Evolutionary conservation across 2,329 filamentous ascomycete species (phyloP).

Genomic region (Fusarium keratoplasticum): DNA sequence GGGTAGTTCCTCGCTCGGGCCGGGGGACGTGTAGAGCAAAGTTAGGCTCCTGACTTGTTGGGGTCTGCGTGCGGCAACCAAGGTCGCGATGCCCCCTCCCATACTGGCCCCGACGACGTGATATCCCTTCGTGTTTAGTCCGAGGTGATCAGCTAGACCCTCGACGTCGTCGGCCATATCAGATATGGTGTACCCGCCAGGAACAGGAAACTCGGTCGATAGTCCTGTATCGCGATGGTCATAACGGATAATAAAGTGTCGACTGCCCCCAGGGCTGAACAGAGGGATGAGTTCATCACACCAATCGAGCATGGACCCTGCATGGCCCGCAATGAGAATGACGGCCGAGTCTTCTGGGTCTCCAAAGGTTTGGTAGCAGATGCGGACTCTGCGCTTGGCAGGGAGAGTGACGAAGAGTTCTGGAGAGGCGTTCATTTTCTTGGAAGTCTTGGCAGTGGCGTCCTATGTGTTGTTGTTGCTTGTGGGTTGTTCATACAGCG

Average conservation of each 20-base stretch:
- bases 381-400: slow-evolving; percentile 32
- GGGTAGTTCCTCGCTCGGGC: slow-evolving; percentile 26
- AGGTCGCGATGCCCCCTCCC: slow-evolving; percentile 42
- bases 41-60: slow-evolving; percentile 37
- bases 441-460: not conserved
- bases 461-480: not conserved
- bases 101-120: slow-evolving; percentile 45
- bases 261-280: slow-evolving; percentile 26
- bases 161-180: slow-evolving; percentile 46
- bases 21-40: slow-evolving; percentile 40
- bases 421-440: slow-evolving; percentile 26
- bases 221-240: slow-evolving; percentile 42
- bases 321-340: slow-evolving; percentile 39
- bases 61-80: slow-evolving; percentile 32
- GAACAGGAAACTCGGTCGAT: slow-evolving; percentile 40
- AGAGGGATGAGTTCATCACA: slow-evolving; percentile 31
- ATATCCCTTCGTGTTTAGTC: slow-evolving; percentile 25
- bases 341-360: slow-evolving; percentile 40
- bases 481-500: not conserved
- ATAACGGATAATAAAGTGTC: slow-evolving; percentile 37
- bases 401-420: slow-evolving; percentile 45
- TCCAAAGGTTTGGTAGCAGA: slow-evolving; percentile 48
- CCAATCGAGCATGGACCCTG: slow-evolving; percentile 42
- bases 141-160: slow-evolving; percentile 42
- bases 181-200: slow-evolving; percentile 39